A percentile compares a stretch with the other conserved stretches of the same genome.
Evolutionary conservation across 306 rosid species (phyloP).

Genomic region (Cucumis hystrix): DNA sequence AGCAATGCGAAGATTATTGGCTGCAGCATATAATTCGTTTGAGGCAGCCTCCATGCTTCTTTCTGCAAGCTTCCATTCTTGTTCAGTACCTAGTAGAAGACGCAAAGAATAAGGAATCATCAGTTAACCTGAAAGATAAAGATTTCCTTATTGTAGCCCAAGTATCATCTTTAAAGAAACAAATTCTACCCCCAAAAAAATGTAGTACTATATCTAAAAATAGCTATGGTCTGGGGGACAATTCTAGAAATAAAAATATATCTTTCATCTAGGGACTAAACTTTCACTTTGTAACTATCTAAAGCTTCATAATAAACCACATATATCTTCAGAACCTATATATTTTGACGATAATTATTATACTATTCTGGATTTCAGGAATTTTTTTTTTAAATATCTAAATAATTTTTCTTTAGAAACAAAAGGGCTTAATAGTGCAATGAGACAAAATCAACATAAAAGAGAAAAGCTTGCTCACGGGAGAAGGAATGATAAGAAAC

Average conservation of each 20-base stretch:
- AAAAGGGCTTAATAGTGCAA: neutral
- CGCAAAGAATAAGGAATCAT: conserved; percentile 8
- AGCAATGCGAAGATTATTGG: conserved; percentile 59
- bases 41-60: conserved; percentile 83
- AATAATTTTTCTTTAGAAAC: neutral
- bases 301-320: neutral
- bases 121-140: neutral
- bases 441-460: neutral
- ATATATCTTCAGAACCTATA: neutral
- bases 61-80: conserved; percentile 92
- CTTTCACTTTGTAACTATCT: neutral
- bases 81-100: conserved; percentile 61
- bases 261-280: neutral
- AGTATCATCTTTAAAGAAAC: neutral
- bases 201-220: neutral
- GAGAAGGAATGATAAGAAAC: conserved; percentile 66
- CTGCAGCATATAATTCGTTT: conserved; percentile 54
- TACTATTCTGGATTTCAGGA: neutral
- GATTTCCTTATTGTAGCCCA: neutral
- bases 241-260: neutral
- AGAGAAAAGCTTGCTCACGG: conserved; percentile 30
- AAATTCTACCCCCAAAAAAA: neutral
- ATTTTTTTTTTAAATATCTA: neutral
- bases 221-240: neutral
- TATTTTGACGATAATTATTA: neutral